Percentiles rank a stretch among this genome's conserved stretches.
phyloP scores from a whole-genome alignment of 352 stramenopile species.

The Phytophthora pisi region DNA sequence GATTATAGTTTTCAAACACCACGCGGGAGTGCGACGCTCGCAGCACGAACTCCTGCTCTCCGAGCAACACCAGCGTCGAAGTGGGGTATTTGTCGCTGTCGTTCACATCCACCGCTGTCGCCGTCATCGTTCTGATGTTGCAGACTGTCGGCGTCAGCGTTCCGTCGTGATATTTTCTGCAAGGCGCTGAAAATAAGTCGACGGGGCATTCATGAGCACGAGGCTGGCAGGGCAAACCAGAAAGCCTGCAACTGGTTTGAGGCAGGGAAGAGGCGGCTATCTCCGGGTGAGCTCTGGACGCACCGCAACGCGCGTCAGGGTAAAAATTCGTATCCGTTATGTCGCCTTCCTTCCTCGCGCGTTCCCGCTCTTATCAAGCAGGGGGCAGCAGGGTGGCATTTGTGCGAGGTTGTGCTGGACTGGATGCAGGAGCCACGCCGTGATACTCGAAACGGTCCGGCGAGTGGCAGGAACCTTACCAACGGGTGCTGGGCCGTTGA shows the following conservation, averaged over 20 bases:
- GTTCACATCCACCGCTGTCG: constrained; percentile 1
- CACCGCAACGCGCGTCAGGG: constrained; percentile 4
- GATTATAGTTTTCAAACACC: constrained; percentile 22
- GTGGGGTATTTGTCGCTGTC: constrained; percentile 7
- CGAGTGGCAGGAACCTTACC: constrained; percentile 16
- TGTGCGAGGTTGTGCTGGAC: constrained; percentile 1
- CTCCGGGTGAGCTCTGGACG: constrained; percentile 6
- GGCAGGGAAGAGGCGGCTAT: constrained; percentile 18
- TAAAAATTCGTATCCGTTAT: constrained; percentile 30
- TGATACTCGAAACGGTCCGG: constrained; percentile 27
- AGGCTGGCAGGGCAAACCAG: background rate
- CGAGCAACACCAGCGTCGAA: constrained; percentile 26
- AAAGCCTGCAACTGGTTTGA: constrained; percentile 14
- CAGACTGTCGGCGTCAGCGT: background rate
- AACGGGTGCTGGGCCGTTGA: constrained; percentile 18
- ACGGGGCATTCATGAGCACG: background rate
- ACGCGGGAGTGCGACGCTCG: constrained; percentile 17
- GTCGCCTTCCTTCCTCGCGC: constrained; percentile 12
- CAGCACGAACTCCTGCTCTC: constrained; percentile 24
- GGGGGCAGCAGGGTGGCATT: background rate
- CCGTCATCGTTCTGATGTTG: background rate
- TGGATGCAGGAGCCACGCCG: constrained; percentile 5
- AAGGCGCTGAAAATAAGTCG: constrained; percentile 27
- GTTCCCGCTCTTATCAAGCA: constrained; percentile 15
- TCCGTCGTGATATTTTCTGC: constrained; percentile 7